Base-by-base conservation (phyloP, 1,284 basidiomycete genomes). In the Trametes polyzona region DNA sequence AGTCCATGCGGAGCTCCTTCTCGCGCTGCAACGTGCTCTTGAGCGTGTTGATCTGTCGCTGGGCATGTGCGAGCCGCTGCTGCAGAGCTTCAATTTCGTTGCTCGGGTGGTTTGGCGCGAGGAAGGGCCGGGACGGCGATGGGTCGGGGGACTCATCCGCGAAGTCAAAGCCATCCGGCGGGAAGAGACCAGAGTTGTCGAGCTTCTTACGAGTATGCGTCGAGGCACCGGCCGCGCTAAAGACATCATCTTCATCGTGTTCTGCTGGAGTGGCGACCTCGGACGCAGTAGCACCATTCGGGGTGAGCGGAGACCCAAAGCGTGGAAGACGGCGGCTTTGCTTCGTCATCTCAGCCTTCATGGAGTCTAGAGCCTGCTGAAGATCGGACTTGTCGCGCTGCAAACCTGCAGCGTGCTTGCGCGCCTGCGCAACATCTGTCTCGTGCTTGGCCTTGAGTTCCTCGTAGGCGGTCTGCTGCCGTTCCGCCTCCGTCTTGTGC, bases 381-480 rank as follows among this genome's bases (percentile, higher is more conserved):
- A 98, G 78, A 67, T 99, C 96, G 37, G 87, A 89, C 74, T 96
- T 95, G 71, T 99, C 96, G 57, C 96, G 85, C 65, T 90, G 87
- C 32, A 98, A 80, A 23, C 92, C 89, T 0, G 96, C 96, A 0
- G 90, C 86, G 55, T 92, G 85, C 73, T 93, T 93, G 57, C 95
- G 85, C 62, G 93, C 89, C 57, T 92, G 88, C 2, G 96, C 96
- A 57, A 96, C 85, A 61, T 97, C 94, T 3, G 94, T 95, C 72
- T 93, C 96, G 70, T 98, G 95, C 72, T 95, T 93, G 51, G 86
- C 83, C 72, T 92, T 94, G 71, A 95, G 79, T 47, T 93, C 90
- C 53, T 90, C 87, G 27, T 86, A 74, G 8, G 83, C 73, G 47
- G 76, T 78, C 52, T 85, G 80, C 52, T 93, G 81, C 17, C 88